Conservation (phyloP, 140 eudicot genomes). For the Oenanthe javanica region DNA sequence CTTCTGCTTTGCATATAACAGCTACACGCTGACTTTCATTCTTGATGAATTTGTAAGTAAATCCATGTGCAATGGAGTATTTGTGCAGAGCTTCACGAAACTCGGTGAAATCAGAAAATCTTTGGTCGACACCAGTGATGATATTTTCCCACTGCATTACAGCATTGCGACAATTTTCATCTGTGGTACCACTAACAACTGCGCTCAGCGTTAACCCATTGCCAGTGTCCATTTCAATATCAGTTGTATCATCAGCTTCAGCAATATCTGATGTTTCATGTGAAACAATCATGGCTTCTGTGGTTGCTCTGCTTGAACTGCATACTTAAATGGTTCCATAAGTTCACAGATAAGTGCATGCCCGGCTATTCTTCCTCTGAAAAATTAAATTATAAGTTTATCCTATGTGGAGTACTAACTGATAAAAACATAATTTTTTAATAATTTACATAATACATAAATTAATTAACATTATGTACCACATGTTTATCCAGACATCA, state of each 20-base stretch:
- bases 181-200: neutral
- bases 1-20: conserved; percentile 5
- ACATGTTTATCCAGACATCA: neutral
- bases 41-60: conserved; percentile 9
- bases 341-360: neutral
- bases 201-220: conserved; percentile 5
- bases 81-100: conserved; percentile 43
- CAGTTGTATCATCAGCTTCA: conserved; percentile 26
- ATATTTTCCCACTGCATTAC: conserved; percentile 8
- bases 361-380: neutral
- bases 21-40: conserved; percentile 9
- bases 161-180: neutral
- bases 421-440: neutral
- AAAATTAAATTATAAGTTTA: neutral
- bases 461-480: neutral
- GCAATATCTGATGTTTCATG: conserved; percentile 18
- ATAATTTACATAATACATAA: neutral
- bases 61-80: conserved; percentile 41
- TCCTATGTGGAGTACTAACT: neutral
- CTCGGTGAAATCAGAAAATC: conserved; percentile 6
- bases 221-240: conserved; percentile 12
- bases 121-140: conserved; percentile 4
- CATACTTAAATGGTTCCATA: neutral
- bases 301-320: conserved; percentile 44
- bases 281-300: conserved; percentile 19